Evolutionary conservation across 257 asterid genomes (phyloP), one percentile per base, ranked within the genome.

Genomic region (Gynochthodes officinalis): DNA sequence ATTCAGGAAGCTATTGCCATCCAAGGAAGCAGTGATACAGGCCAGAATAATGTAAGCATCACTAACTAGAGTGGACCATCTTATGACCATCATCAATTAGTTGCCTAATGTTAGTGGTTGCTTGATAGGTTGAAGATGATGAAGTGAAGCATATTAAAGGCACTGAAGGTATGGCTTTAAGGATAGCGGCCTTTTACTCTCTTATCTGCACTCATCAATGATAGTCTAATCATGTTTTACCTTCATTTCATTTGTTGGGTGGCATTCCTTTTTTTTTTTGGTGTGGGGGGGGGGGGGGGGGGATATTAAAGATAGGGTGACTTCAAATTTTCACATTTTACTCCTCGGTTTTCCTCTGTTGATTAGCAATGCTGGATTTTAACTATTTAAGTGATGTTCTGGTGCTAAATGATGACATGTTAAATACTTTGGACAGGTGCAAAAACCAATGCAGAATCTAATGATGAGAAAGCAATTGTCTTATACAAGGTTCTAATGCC

Each of bases 391-490:
- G 19, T n/a, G 21, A 40, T 64, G 35, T 54, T 53, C 44, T 46
- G 68, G 48, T 78, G 54, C 46, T 80, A 64, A 81, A 64, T 66
- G 59, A 67, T 83, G 72, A 37, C 44, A 30, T 52, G 23, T n/a
- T 43, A 16, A 16, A 63, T 2, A 61, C 16, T 79, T 39, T 46
- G 50, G 73, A 70, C 95, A 93, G 98, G 96, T 76, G 82, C 81
- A 67, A 89, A 77, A 77, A 73, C 81, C 48, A 59, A 64, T 54
- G 67, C 82, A 74, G 85, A 72, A 75, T 78, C 78, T 66, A 83
- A 73, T 67, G 94, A 88, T 59, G 97, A 89, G 85, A 93, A 88
- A 82, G 97, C 96, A 40, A 89, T 93, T 75, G 89, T 93, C 75
- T 88, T 91, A 37, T 93, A 93, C 84, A 78, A 83, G 96, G 98